Base-by-base conservation (phyloP, 176 grass and related monocot genomes). In the Poa annua region DNA sequence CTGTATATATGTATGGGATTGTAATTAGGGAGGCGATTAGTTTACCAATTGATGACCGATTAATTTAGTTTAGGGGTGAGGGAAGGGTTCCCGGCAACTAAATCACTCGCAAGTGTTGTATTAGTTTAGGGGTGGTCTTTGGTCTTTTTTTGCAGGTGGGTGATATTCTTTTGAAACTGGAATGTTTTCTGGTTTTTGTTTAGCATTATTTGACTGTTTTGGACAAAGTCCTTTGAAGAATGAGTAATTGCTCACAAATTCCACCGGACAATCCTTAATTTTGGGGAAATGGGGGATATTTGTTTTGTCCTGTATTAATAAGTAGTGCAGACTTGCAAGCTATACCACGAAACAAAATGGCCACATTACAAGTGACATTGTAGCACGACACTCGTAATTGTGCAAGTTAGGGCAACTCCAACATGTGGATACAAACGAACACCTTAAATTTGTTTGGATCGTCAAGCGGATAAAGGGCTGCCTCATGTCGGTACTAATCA, bases 101-200 rank as follows among this genome's bases (percentile, higher is more conserved):
- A 76, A 76, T 59, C 62, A 36, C 17, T 11, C 20, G 2, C 72
- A 49, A 9, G n/a, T 29, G 62, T 71, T 87, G 62, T 12, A 20
- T 76, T 68, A 17, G 21, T 81, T 65, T 76, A 81, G 21, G 32
- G 14, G 3, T 24, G 14, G n/a, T 35, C 16, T 26, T 0, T 51
- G 32, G 33, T 48, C 8, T 22, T 62, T 79, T 14, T 56, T 79
- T 45, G 66, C 53, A 61, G 26, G 22, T 51, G 36, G 44, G 57
- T 67, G 29, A 68, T 86, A 86, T 86, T 86, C 73, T 71, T 86
- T 68, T 85, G 71, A 44, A 22, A 21, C 22, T 20, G 32, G 88
- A 75, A 90, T 86, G 74, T 90, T 50, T 50, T 79, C 39, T 34
- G 8, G 74, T 74, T 90, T 64, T 79, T 78, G 15, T 86, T 86